Base-by-base conservation (phyloP, 805 yeast species). In the Zygosaccharomyces bailii region DNA sequence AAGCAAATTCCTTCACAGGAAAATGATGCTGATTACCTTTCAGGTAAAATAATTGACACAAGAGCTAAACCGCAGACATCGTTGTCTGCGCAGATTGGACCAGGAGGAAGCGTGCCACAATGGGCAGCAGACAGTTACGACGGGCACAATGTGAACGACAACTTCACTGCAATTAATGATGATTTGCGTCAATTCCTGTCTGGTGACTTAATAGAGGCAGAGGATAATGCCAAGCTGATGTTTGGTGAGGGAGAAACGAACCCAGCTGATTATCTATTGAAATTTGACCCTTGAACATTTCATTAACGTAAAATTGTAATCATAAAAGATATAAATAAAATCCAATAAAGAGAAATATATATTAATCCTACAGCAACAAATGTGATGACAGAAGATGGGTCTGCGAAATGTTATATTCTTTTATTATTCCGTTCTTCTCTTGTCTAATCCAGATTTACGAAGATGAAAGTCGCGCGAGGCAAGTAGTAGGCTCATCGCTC, bases 171-270 rank as follows among this genome's bases (percentile, higher is more conserved):
- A 2, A 34, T 36, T 9, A 38, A 51, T 19, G 63, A 59, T 32
- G 66, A 62, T 34, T 45, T 63, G 19, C 54, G 59, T 31, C 60
- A 63, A 42, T 63, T 57, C 35, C 40, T 63, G 29, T 60, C 65
- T 2, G 66, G 67, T 6, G 57, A 57, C 31, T 16, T 57, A 19
- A 53, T 55, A 23, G 68, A 62, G 37, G 65, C 63, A 8, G 63
- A 61, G 35, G 67, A 62, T 42, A 61, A 62, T 36, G 65, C 60
- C 9, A 58, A 55, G 45, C 30, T 63, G 27, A 55, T 57, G 52
- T 61, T 55, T 39, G 57, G 57, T 20, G 47, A 39, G n/a, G 52
- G 49, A 18, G 46, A 50, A 5, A 36, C 50, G 3, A 54, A 55
- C 16, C 53, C 59, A 11, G 62, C 65, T 6, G 66, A 62, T 32